Evolutionary conservation across 768 basidiomycete genomes (phyloP), one percentile per base, ranked within the genome.

Genomic region (Rhodotorula diobovata): DNA sequence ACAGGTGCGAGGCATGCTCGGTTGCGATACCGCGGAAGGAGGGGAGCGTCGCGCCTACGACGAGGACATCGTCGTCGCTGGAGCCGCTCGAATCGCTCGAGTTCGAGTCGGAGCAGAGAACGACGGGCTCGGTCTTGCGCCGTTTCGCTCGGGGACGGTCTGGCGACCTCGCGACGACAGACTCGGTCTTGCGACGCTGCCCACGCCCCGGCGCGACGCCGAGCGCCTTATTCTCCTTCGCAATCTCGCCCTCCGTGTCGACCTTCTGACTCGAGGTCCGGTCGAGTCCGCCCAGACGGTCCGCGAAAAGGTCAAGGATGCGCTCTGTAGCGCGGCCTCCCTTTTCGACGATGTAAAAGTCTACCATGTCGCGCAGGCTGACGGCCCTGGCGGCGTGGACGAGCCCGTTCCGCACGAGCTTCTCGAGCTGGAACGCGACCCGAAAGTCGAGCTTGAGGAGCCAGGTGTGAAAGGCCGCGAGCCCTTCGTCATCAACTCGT

Each of bases 381-480:
- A 61, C 4, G 16, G 63, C 35, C 46, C 70, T 66, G 41, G 45
- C 23, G 0, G 68, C 50, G 28, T 66, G 56, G 48, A 68, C 48
- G 45, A 65, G 60, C 5, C 64, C 64, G 56, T 69, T 66, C 34
- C 50, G 50, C 11, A 67, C 28, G 39, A 67, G 48, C 35, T 53
- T 66, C 28, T 69, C 68, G 35, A 73, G n/a, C 45, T 73, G 68
- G 46, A 73, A 73, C 0, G 64, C 68, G 30, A 67, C 7, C 16
- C 28, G 55, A 10, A 69, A 16, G 48, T 61, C 57, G 37, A 73
- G 55, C 1, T 21, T 5, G 11, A 20, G 12, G 39, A 73, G 39
- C 61, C 60, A 63, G 14, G 37, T 48, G 20, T 46, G 35, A 2
- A 71, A 30, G n/a, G 11, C 35, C 14, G 50, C 57, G 25, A 66